Evolutionary conservation across 2,329 filamentous ascomycete genomes (phyloP), one percentile per base, ranked within the genome.

Genomic region (Paecilomyces formosus): DNA sequence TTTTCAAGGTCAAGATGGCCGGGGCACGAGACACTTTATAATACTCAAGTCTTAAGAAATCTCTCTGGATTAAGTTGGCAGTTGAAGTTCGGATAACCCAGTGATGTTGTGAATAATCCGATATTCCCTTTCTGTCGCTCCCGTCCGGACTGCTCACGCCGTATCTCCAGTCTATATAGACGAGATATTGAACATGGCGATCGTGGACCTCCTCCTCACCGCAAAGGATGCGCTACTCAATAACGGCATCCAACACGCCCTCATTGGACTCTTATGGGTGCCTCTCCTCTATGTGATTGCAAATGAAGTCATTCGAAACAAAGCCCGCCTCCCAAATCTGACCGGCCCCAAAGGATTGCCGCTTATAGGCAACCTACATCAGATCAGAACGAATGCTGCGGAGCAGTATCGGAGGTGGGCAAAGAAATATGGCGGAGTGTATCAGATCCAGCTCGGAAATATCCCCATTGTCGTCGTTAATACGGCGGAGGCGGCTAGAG

Each of bases 361-460:
- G 0, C 57, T 85, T 45, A 79, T 85, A 50, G 82, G 82, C 11
- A 84, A 85, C 56, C 66, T 85, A 12, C 78, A 74, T 60, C 79
- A 84, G 39, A 84, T 85, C 30, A 77, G 80, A 3, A 71, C 74
- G 55, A 82, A 84, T 60, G 82, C 82, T 0, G 80, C 82, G 0
- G 81, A 84, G 58, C 79, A 82, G 65, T 85, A 85, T 64, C 78
- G 81, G 1, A 62, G 77, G 28, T 85, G 82, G 82, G 76, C 82
- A 0, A 76, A 76, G 56, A 74, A 69, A 45, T 80, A 80, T 58
- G 79, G 79, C 0, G 65, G 73, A 1, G 82, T 85, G 1, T 85
- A 82, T 65, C 82, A 85, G 64, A 81, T 85, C 21, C 78, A 81
- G 64, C 68, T 85, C 6, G 83, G 83, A 0, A 85, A 85, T 53